These are phyloP conservation scores for Trichoderma sp. DNA, from an alignment of 2,329 filamentous ascomycete species.

Conservation along the genomic window DNA sequence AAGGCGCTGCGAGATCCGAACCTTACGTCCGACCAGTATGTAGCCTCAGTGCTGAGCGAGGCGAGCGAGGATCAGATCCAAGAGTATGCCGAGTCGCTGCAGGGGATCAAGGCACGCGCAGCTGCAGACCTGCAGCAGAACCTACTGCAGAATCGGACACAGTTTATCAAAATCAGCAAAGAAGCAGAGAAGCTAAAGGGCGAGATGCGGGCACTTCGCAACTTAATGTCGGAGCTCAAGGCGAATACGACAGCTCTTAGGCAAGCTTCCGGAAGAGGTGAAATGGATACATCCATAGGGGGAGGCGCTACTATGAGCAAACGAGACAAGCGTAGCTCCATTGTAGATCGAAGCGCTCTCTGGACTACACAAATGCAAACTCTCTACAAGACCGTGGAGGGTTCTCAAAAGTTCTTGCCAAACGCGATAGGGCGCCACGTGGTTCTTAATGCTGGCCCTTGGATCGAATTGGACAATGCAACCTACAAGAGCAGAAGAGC, in stretches of 20 bases:
- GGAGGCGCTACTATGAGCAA: constrained; percentile 65
- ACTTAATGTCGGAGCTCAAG: constrained; percentile 91
- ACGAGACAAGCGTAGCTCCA: constrained; percentile 85
- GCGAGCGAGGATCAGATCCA: constrained; percentile 86
- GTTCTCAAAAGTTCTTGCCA: constrained; percentile 94
- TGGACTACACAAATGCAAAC: constrained; percentile 73
- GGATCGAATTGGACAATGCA: constrained; percentile 96
- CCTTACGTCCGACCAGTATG: constrained; percentile 78
- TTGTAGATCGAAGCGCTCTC: constrained; percentile 68
- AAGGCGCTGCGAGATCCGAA: constrained; percentile 79
- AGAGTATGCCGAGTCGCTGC: constrained; percentile 76
- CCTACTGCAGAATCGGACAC: constrained; percentile 93
- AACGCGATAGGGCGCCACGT: constrained; percentile 91
- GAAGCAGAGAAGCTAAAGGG: constrained; percentile 97
- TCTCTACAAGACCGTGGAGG: constrained; percentile 96
- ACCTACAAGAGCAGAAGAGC: constrained; percentile 92
- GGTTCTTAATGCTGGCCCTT: constrained; percentile 86
- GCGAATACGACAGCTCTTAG: constrained; percentile 71
- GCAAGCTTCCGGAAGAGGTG: constrained; percentile 58
- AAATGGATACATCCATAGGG: constrained; percentile 53
- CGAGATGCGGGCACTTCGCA: constrained; percentile 89
- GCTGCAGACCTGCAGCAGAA: constrained; percentile 88
- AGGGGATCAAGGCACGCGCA: constrained; percentile 76
- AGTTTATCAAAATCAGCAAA: constrained; percentile 99
- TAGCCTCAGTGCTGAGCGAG: constrained; percentile 74